phyloP scores from a whole-genome alignment of 208 protist genomes.

The Acanthamoeba triangularis region DNA sequence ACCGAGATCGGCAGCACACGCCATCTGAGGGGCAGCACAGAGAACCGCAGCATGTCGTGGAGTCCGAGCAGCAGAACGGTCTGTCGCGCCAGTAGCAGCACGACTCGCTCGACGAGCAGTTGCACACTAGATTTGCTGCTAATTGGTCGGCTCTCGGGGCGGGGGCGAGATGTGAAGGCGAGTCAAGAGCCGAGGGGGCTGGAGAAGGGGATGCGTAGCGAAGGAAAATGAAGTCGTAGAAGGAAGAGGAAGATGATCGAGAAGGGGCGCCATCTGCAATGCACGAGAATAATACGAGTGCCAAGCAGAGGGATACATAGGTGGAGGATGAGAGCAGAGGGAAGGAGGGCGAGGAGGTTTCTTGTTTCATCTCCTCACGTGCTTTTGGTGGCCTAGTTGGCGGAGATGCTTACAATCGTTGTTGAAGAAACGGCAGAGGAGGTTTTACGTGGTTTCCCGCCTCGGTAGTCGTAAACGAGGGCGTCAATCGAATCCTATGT shows the following conservation, averaged over 20 bases:
- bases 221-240: constrained; percentile 40
- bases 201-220: constrained; percentile 1
- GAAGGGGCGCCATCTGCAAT: background rate
- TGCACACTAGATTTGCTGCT: background rate
- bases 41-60: constrained; percentile 32
- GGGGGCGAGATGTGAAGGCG: background rate
- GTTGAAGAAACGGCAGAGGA: background rate
- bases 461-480: too few relatives aligned
- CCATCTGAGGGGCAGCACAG: constrained; percentile 17
- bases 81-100: constrained; percentile 55
- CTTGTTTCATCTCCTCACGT: background rate
- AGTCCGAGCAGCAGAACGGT: constrained; percentile 14
- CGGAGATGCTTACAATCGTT: background rate
- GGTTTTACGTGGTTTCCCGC: background rate
- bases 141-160: background rate
- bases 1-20: constrained; percentile 40
- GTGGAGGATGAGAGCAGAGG: background rate
- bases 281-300: background rate
- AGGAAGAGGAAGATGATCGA: background rate
- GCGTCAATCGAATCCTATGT: background rate
- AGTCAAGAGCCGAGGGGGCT: background rate
- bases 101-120: background rate
- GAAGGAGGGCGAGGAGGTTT: background rate
- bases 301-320: background rate
- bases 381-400: background rate